Evolutionary conservation across 441 rosid genomes (phyloP).

Genomic region (Erysimum cheiri): DNA sequence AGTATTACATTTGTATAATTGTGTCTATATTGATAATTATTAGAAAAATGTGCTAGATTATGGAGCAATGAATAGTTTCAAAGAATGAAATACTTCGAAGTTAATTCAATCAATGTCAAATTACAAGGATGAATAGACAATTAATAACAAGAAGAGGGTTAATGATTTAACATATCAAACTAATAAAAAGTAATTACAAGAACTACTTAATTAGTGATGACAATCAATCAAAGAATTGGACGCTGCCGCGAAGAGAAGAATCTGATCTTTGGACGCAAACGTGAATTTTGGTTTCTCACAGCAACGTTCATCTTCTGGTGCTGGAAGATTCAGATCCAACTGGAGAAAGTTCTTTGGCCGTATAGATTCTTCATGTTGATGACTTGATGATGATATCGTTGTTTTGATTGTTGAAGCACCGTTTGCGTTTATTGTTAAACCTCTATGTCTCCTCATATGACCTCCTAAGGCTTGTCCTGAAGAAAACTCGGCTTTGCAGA

Average conservation of each 20-base stretch:
- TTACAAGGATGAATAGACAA: constrained; percentile 34
- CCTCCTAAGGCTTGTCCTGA: constrained; percentile 78
- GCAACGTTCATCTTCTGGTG: constrained; percentile 70
- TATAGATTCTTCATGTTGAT: constrained; percentile 34
- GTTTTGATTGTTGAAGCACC: constrained; percentile 29
- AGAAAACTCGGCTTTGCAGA: constrained; percentile 66
- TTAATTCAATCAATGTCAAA: constrained; percentile 43
- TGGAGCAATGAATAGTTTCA: constrained; percentile 18
- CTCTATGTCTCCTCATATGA: constrained; percentile 73
- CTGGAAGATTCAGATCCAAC: constrained; percentile 91
- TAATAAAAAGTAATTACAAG: constrained; percentile 36
- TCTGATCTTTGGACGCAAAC: constrained; percentile 50
- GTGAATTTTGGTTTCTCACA: constrained; percentile 48
- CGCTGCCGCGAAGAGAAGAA: constrained; percentile 43
- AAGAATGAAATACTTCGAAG: constrained; percentile 35
- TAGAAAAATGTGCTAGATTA: constrained; percentile 16
- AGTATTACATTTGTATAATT: constrained; percentile 28
- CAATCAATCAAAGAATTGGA: constrained; percentile 77
- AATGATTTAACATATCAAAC: constrained; percentile 27
- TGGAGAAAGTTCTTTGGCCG: constrained; percentile 44
- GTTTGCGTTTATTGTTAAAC: constrained; percentile 35
- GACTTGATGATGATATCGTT: constrained; percentile 20
- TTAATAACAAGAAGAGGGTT: constrained; percentile 19
- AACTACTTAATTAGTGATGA: constrained; percentile 57
- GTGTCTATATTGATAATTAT: neutral